These are phyloP conservation scores for Peziza echinospora DNA, from an alignment of 495 filamentous ascomycete genomes.

Conservation along the genomic window DNA sequence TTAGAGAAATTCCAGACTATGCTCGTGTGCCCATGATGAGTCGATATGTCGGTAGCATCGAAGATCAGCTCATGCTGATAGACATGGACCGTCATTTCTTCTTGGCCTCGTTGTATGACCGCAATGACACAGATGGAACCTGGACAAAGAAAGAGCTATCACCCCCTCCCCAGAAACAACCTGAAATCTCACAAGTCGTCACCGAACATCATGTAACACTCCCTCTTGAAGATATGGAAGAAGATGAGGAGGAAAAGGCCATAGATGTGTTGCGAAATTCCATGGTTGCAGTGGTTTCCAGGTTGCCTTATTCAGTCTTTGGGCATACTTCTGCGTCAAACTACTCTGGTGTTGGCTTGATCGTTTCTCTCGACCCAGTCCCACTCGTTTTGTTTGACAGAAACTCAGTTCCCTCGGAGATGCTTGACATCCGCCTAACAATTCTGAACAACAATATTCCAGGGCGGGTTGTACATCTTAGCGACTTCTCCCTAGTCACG, in stretches of 20 bases:
- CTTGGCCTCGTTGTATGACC: constrained; percentile 17
- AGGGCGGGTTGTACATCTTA: constrained; percentile 17
- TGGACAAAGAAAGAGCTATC: constrained; percentile 18
- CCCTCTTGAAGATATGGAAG: constrained; percentile 14
- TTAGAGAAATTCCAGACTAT: constrained; percentile 15
- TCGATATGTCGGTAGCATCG: constrained; percentile 14
- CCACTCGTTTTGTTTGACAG: constrained; percentile 18
- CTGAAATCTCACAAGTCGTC: background rate
- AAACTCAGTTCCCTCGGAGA: constrained; percentile 18
- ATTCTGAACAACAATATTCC: constrained; percentile 19
- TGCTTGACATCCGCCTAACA: constrained; percentile 20
- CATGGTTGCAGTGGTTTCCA: constrained; percentile 18
- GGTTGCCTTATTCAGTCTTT: constrained; percentile 19
- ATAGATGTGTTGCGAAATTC: constrained; percentile 15
- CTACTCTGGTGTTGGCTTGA: constrained; percentile 18
- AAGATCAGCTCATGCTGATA: constrained; percentile 20
- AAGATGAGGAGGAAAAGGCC: constrained; percentile 13
- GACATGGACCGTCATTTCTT: constrained; percentile 20
- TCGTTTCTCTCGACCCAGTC: constrained; percentile 17
- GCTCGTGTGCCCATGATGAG: constrained; percentile 18
- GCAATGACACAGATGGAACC: constrained; percentile 11
- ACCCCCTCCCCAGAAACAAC: constrained; percentile 7
- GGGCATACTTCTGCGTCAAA: constrained; percentile 19
- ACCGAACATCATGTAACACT: constrained; percentile 4
- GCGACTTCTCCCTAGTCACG: constrained; percentile 17